These are phyloP conservation scores for Obba rivulosa DNA, from an alignment of 768 basidiomycete species.

Conservation along the genomic window DNA sequence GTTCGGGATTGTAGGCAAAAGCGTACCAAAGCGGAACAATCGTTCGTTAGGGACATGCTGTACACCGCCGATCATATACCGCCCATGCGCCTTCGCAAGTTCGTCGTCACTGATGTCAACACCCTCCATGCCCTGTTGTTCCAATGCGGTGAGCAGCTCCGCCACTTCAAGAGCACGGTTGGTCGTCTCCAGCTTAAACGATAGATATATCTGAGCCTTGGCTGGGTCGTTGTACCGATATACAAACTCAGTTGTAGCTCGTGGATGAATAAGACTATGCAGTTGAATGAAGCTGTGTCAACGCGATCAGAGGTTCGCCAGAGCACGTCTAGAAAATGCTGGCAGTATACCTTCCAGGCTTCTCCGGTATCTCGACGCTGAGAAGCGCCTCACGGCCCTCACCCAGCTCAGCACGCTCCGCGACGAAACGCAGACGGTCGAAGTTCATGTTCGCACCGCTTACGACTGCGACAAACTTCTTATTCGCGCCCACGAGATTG, in stretches of 20 bases:
- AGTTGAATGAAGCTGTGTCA: constrained; percentile 73
- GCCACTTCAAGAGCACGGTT: constrained; percentile 55
- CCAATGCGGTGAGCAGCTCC: constrained; percentile 58
- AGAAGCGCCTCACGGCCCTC: constrained; percentile 92
- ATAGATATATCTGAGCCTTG: constrained; percentile 82
- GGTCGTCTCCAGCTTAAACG: constrained; percentile 74
- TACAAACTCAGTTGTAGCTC: constrained; percentile 91
- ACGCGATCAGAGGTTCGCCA: not conserved
- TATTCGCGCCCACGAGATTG: constrained; percentile 74
- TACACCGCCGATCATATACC: constrained; percentile 93
- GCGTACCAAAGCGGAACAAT: constrained; percentile 86
- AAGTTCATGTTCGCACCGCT: constrained; percentile 99
- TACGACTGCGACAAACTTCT: constrained; percentile 86
- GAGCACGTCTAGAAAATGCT: not conserved
- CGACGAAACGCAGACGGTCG: constrained; percentile 92
- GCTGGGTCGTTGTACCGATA: constrained; percentile 80
- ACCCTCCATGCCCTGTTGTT: constrained; percentile 69
- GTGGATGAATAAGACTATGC: constrained; percentile 83
- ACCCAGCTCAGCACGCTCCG: constrained; percentile 95
- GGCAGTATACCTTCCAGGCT: constrained; percentile 71
- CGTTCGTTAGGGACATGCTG: constrained; percentile 77
- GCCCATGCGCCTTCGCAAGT: constrained; percentile 88
- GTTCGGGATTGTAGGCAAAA: not conserved
- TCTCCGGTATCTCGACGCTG: constrained; percentile 92
- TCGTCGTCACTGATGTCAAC: constrained; percentile 93